Base-by-base conservation (phyloP, 805 yeast genomes). In the Wickerhamomyces sydowiorum region DNA sequence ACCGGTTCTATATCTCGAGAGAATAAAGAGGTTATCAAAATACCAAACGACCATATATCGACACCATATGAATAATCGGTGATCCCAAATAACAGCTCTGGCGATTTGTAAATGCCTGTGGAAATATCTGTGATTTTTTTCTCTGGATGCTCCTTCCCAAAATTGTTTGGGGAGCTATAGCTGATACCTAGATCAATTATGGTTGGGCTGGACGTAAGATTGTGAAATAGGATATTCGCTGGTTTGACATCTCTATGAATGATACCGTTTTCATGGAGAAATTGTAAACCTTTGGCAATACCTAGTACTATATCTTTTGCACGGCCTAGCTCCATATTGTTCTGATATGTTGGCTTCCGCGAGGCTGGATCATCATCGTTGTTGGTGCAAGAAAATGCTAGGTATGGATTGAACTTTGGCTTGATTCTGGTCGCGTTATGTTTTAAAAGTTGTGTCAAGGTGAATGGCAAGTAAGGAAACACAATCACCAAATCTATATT, bases 221-320 rank as follows among this genome's bases (percentile, higher is more conserved):
- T 53, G 40, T 58, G 65, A 45, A 82, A 79, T 55, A 87, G 60
- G 41, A 86, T 76, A 56, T 86, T 86, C 38, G 82, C 87, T 1
- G 93, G 89, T 60, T 93, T 93, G 50, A 91, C 80, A 63, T 91
- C 99, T 55, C 99, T 75, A 64, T 91, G 99, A 36, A 91, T 86
- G 23, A 91, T 82, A 6, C 84, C 87, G 40, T 79, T 70, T 7
- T 70, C 60, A 57, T 93, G 97, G 41, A 86, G 71, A 55, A 77
- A 84, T 29, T 66, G 61, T 21, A 86, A 61, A 2, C 82, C 85
- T 30, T 63, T 57, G 20, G 65, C 64, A 8, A 63, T 51, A 49
- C 61, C 72, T 28, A 51, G 60, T 14, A 73, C 56, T 2, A 75
- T 62, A 1, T 60, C 53, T 2, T 36, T 36, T 0, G 61, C 53